Base-by-base conservation (phyloP, 257 asterid genomes). In the Plantago ovata region DNA sequence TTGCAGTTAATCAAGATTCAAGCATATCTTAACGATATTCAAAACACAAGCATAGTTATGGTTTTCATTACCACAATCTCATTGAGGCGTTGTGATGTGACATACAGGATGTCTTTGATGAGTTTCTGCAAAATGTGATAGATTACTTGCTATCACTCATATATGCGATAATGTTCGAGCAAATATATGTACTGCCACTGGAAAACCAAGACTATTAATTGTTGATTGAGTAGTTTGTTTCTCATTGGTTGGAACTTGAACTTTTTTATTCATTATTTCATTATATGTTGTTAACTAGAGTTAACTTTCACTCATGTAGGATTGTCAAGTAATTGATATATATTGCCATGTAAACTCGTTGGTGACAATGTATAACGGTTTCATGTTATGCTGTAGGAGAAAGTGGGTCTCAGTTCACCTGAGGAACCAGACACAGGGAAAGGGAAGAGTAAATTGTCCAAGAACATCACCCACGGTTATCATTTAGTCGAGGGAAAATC, bases 381-480 rank as follows among this genome's bases (percentile, higher is more conserved):
- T 70, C 56, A 10, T 44, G 41, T 24, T 43, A 23, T 54, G 53
- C 33, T 60, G 66, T 77, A 88, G 96, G 96, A 85, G 58, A 92
- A 83, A 58, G 90, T 82, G 3, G 87, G 94, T 6, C 60, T 84
- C 21, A 38, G 72, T 62, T 44, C 81, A n/a, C 13, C 89, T 28
- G 36, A 28, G 3, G 1, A 70, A 0, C 44, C 78, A 16, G 94
- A 79, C 15, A 16, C 78, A 3, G 97, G 97, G 20, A 88, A 83
- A 69, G 98, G 97, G 59, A 92, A 80, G 80, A 92, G 98, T 49
- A 88, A 77, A 76, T 63, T 92, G 88, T 75, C 82, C 9, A 85
- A 82, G 80, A 71, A 84, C 49, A 15, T 85, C 13, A 88, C 75
- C 19, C 95, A 88, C 57, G 98, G 98, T 10, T 91, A 79, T 68